Conservation (phyloP, 306 rosid genomes). For the Medicago ruthenica region DNA sequence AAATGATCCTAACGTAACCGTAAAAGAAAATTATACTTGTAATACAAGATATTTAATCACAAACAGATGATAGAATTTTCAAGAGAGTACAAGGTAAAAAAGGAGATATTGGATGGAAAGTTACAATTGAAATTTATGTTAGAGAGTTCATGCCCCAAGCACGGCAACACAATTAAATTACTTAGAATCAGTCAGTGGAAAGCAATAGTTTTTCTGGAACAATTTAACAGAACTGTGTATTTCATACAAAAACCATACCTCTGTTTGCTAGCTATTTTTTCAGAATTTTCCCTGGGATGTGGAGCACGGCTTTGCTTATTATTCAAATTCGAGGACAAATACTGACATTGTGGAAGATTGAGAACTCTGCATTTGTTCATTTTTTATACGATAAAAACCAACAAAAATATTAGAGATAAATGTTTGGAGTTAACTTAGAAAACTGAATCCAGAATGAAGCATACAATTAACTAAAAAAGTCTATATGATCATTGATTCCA, state of each 20-base stretch:
- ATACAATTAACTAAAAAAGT: too few species aligned
- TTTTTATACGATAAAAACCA: constrained; percentile 30
- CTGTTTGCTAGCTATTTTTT: constrained; percentile 51
- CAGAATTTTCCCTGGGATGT: constrained; percentile 45
- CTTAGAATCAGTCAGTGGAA: constrained; percentile 17
- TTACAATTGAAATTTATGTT: background rate
- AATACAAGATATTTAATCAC: constrained; percentile 16
- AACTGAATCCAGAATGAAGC: too few species aligned
- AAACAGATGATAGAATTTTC: constrained; percentile 5
- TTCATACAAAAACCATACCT: constrained; percentile 59
- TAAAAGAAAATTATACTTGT: background rate
- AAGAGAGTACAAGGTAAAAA: constrained; percentile 15
- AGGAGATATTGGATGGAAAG: constrained; percentile 4
- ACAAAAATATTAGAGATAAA: constrained; percentile 27
- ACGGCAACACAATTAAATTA: constrained; percentile 8
- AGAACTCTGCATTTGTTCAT: constrained; percentile 58
- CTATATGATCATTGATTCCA: too few species aligned
- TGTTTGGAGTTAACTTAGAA: too few species aligned
- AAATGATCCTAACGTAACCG: background rate
- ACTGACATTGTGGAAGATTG: constrained; percentile 78
- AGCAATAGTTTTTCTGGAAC: background rate
- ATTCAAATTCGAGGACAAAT: constrained; percentile 51
- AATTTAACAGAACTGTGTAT: constrained; percentile 34
- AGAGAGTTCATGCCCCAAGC: constrained; percentile 26
- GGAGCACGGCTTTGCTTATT: constrained; percentile 49